Percentiles rank a stretch among this genome's conserved stretches.
phyloP scores from a whole-genome alignment of 106 monocot species.

The Dioscorea dumetorum region DNA sequence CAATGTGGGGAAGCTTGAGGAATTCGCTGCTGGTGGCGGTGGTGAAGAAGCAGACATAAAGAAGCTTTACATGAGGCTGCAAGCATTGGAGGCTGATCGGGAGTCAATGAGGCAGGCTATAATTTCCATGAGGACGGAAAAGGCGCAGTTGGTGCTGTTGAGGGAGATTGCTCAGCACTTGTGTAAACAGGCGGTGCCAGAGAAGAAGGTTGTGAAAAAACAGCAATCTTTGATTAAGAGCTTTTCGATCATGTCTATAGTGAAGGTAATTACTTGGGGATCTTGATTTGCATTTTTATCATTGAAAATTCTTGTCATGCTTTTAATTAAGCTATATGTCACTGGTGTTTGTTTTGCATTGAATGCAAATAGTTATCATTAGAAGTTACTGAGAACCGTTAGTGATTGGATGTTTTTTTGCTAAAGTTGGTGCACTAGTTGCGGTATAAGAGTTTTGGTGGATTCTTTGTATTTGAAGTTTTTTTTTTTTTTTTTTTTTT shows the following conservation, averaged over 20 bases:
- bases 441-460: no score
- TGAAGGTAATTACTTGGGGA: conserved; percentile 34
- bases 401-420: no score
- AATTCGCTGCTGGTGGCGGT: background rate
- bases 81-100: conserved; percentile 68
- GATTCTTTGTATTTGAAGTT: no score
- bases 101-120: conserved; percentile 61
- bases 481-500: no score
- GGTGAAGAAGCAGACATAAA: conserved; percentile 29
- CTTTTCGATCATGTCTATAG: conserved; percentile 27
- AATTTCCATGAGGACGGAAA: conserved; percentile 50
- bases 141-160: conserved; percentile 56
- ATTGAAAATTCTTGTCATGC: no score
- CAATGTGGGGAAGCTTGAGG: background rate
- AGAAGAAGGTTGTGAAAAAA: conserved; percentile 36
- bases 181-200: conserved; percentile 35
- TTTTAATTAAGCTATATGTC: no score
- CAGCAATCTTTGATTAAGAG: conserved; percentile 10
- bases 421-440: no score
- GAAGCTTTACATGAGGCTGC: conserved; percentile 51
- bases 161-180: conserved; percentile 74
- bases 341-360: no score
- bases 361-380: no score
- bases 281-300: no score
- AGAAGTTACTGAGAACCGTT: no score